These are phyloP conservation scores for Zymoseptoria crescenta DNA, from an alignment of 2,329 filamentous ascomycete genomes.

Conservation along the genomic window DNA sequence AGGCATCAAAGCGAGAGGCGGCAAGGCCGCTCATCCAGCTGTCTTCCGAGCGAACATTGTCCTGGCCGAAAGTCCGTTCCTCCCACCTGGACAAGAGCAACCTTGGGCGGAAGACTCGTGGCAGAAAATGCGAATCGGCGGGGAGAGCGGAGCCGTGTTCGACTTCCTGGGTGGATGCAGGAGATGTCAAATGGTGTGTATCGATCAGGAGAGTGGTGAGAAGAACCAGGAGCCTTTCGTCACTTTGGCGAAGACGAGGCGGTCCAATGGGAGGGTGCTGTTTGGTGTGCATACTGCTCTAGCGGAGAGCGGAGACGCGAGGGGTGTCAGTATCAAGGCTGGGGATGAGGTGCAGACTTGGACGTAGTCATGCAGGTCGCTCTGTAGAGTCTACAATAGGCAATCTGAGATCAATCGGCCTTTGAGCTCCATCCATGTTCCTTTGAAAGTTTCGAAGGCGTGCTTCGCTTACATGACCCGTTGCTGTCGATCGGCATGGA, in stretches of 20 bases:
- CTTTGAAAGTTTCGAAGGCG: no score
- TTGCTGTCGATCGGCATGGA: no score
- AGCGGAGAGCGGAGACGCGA: neutral
- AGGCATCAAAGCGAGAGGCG: constrained; percentile 55
- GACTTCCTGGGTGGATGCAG: constrained; percentile 75
- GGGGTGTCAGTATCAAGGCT: constrained; percentile 6
- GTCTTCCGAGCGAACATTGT: constrained; percentile 88
- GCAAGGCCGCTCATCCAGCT: constrained; percentile 59
- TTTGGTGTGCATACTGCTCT: constrained; percentile 68
- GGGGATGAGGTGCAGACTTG: constrained; percentile 15
- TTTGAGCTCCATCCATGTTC: no score
- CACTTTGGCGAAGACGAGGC: constrained; percentile 78
- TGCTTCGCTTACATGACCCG: no score
- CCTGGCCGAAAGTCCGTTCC: constrained; percentile 47
- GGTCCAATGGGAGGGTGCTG: constrained; percentile 73
- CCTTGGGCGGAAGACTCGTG: constrained; percentile 78
- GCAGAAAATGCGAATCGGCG: constrained; percentile 59
- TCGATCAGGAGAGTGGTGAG: constrained; percentile 74
- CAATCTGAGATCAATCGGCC: no score
- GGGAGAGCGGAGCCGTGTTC: constrained; percentile 43
- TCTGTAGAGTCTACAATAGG: no score
- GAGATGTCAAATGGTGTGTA: constrained; percentile 92
- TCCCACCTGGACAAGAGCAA: constrained; percentile 38
- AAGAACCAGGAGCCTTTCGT: constrained; percentile 79
- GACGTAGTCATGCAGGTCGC: neutral